phyloP scores from a whole-genome alignment of 2,329 filamentous ascomycete genomes.

The Aspergillus intermedius region DNA sequence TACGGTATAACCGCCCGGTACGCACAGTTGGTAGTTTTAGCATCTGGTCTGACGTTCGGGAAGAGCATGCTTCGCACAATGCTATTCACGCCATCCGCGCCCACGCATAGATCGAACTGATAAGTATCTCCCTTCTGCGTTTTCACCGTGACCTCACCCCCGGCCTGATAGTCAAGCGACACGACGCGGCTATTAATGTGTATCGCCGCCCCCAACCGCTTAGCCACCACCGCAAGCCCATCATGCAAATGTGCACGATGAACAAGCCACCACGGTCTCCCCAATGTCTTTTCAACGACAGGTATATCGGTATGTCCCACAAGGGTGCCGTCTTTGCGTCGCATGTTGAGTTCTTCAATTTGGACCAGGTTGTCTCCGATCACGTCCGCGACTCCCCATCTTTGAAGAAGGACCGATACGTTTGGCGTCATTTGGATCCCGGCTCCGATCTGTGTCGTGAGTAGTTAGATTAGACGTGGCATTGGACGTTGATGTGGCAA shows the following conservation, averaged over 20 bases:
- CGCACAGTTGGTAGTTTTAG: conserved; percentile 39
- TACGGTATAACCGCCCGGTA: conserved; percentile 43
- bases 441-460: conserved; percentile 28
- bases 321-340: conserved; percentile 33
- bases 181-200: neutral
- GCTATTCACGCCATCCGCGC: conserved; percentile 39
- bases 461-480: too few species aligned
- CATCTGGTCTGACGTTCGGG: conserved; percentile 35
- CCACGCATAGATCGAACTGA: conserved; percentile 33
- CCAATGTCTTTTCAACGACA: neutral
- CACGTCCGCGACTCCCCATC: conserved; percentile 35
- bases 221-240: conserved; percentile 36
- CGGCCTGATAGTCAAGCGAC: neutral
- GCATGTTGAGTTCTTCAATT: conserved; percentile 22
- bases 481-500: too few species aligned
- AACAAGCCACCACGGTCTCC: conserved; percentile 41
- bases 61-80: conserved; percentile 35
- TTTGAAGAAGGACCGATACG: conserved; percentile 33
- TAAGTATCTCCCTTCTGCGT: conserved; percentile 6
- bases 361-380: conserved; percentile 13
- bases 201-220: conserved; percentile 27
- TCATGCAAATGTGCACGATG: conserved; percentile 43
- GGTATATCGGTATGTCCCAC: conserved; percentile 28
- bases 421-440: conserved; percentile 39
- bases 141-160: neutral